Conservation (phyloP, 2,329 filamentous ascomycete species). For the Pseudonectria buxi region DNA sequence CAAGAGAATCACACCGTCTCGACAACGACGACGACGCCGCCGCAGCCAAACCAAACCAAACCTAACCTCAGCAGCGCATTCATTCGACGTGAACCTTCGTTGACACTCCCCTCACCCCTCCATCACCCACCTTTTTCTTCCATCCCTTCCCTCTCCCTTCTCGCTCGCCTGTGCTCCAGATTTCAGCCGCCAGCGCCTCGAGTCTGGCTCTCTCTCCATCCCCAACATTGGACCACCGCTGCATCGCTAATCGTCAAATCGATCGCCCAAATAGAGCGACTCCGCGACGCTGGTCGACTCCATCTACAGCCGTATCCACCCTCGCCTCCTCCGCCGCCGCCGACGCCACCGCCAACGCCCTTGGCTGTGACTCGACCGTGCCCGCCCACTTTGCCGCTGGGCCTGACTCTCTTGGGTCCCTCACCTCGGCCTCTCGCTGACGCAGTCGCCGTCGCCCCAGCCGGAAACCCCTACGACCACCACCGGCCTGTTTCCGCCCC, state of each 20-base stretch:
- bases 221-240: no score
- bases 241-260: neutral
- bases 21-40: slow-evolving; percentile 10
- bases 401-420: slow-evolving; percentile 29
- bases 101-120: neutral
- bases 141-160: neutral
- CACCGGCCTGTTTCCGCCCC: slow-evolving; percentile 20
- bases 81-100: slow-evolving; percentile 1
- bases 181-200: neutral
- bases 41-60: slow-evolving; percentile 1
- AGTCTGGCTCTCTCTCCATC: no score
- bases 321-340: slow-evolving; percentile 15
- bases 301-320: slow-evolving; percentile 11
- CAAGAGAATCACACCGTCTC: slow-evolving; percentile 11
- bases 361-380: slow-evolving; percentile 18
- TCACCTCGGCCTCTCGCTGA: slow-evolving; percentile 30
- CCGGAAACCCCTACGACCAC: slow-evolving; percentile 23
- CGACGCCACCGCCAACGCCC: slow-evolving; percentile 18
- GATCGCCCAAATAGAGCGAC: slow-evolving; percentile 9
- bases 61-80: slow-evolving; percentile 5
- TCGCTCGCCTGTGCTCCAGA: neutral
- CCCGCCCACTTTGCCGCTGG: slow-evolving; percentile 19
- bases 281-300: slow-evolving; percentile 15
- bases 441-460: slow-evolving; percentile 31
- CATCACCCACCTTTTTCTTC: neutral